Conservation (phyloP, 1,139 yeast species). For the Citeromyces hawaiiensis region DNA sequence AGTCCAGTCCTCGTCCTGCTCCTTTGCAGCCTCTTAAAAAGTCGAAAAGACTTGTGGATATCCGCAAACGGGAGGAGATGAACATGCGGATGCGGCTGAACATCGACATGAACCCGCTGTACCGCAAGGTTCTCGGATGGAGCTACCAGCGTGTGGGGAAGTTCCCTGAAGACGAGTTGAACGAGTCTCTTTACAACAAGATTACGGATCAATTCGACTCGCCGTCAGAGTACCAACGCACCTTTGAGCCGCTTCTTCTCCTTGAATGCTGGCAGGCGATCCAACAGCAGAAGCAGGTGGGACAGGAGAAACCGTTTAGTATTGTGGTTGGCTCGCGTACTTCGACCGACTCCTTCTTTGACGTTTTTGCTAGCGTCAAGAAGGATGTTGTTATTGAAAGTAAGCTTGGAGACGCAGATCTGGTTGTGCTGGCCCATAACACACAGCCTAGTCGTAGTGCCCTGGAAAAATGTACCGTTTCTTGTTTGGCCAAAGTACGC, state of each 20-base stretch:
- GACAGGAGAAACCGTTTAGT: constrained; percentile 52
- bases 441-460: constrained; percentile 13
- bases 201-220: constrained; percentile 35
- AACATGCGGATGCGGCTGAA: constrained; percentile 70
- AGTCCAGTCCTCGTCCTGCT: constrained; percentile 6
- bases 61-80: constrained; percentile 48
- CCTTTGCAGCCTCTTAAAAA: constrained; percentile 10
- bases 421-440: constrained; percentile 51
- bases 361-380: constrained; percentile 68
- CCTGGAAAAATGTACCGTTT: constrained; percentile 13
- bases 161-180: constrained; percentile 38
- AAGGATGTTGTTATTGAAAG: constrained; percentile 24
- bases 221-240: constrained; percentile 49
- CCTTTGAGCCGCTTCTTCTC: constrained; percentile 69
- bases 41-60: neutral
- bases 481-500: constrained; percentile 70
- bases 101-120: constrained; percentile 68
- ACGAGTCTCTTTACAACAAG: constrained; percentile 17
- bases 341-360: constrained; percentile 78
- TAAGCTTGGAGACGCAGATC: constrained; percentile 45
- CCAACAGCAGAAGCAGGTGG: constrained; percentile 55
- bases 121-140: constrained; percentile 64
- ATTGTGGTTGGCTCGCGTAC: constrained; percentile 67
- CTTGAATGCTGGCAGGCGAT: constrained; percentile 94
- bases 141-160: constrained; percentile 45